Evolutionary conservation across 2,329 filamentous ascomycete genomes (phyloP).

Genomic region (Purpureocillium takamizusanense): DNA sequence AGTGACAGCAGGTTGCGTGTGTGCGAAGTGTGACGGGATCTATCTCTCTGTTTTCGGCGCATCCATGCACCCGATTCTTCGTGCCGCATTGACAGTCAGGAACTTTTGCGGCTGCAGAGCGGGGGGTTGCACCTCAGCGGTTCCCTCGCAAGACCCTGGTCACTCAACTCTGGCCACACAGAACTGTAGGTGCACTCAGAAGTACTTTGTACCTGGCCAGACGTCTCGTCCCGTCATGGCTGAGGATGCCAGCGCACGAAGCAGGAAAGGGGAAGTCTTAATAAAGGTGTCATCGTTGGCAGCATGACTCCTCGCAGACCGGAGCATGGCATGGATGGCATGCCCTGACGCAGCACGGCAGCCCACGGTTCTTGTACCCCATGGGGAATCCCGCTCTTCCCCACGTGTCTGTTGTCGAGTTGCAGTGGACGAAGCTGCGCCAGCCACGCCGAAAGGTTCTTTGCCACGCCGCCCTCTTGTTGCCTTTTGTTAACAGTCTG

Average conservation of each 20-base stretch:
- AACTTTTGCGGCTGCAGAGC: conserved; percentile 12
- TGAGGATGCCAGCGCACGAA: not conserved
- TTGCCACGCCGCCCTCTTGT: no score
- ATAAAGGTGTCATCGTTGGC: not conserved
- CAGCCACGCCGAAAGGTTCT: no score
- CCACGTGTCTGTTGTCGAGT: conserved; percentile 6
- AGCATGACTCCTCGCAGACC: not conserved
- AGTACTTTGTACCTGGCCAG: not conserved
- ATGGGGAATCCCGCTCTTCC: conserved; percentile 5
- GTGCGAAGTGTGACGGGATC: no score
- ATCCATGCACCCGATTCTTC: not conserved
- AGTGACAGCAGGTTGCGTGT: no score
- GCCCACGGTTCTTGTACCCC: conserved; percentile 6
- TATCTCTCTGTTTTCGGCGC: conserved; percentile 4
- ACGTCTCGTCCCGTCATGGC: not conserved
- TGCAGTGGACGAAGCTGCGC: not conserved
- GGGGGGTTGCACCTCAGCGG: conserved; percentile 9
- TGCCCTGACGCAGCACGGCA: conserved; percentile 1
- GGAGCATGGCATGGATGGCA: no score
- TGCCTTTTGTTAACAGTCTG: no score
- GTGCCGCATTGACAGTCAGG: conserved; percentile 4
- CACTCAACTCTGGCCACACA: not conserved
- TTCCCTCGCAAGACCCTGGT: conserved; percentile 4
- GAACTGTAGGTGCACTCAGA: not conserved
- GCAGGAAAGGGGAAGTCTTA: not conserved